phyloP scores from a whole-genome alignment of 768 basidiomycete species.

The Cubamyces sp. region DNA sequence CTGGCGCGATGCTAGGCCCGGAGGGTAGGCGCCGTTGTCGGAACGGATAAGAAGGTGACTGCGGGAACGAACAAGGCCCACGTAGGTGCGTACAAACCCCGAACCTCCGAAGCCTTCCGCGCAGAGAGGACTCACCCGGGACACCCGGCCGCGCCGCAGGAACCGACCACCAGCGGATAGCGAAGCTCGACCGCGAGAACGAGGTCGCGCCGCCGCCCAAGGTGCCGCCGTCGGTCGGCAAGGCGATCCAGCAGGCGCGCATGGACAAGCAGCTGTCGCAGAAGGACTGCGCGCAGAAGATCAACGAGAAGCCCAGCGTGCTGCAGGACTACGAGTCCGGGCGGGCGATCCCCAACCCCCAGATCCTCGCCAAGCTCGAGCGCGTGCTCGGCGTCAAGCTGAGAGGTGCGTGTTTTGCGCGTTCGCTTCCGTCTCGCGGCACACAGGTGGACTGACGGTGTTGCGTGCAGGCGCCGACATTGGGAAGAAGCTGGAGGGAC shows the following conservation, averaged over 20 bases:
- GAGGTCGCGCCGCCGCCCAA: conserved; percentile 93
- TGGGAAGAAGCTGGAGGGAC: conserved; percentile 83
- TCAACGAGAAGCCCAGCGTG: conserved; percentile 91
- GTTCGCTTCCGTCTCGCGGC: not conserved
- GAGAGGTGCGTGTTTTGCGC: conserved; percentile 60
- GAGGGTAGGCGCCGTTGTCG: conserved; percentile 73
- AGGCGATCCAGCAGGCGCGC: conserved; percentile 83
- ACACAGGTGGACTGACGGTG: conserved; percentile 12
- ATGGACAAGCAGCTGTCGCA: conserved; percentile 81
- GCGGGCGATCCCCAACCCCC: conserved; percentile 83
- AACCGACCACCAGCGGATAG: conserved; percentile 92
- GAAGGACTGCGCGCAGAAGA: conserved; percentile 90
- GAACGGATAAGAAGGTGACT: conserved; percentile 80
- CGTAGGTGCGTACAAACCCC: conserved; percentile 50
- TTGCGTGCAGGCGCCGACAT: conserved; percentile 65
- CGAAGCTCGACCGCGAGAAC: conserved; percentile 93
- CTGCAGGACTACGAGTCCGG: conserved; percentile 90
- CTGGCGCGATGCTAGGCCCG: conserved; percentile 56
- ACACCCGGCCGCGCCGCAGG: conserved; percentile 46
- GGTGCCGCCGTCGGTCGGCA: conserved; percentile 71
- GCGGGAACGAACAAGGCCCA: conserved; percentile 78
- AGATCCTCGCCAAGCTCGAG: conserved; percentile 90
- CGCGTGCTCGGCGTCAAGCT: conserved; percentile 85
- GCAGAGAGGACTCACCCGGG: not conserved
- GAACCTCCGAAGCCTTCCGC: not conserved